Conservation (phyloP, 1,284 basidiomycete genomes). For the Ceratorhiza oryzae-sativae region DNA sequence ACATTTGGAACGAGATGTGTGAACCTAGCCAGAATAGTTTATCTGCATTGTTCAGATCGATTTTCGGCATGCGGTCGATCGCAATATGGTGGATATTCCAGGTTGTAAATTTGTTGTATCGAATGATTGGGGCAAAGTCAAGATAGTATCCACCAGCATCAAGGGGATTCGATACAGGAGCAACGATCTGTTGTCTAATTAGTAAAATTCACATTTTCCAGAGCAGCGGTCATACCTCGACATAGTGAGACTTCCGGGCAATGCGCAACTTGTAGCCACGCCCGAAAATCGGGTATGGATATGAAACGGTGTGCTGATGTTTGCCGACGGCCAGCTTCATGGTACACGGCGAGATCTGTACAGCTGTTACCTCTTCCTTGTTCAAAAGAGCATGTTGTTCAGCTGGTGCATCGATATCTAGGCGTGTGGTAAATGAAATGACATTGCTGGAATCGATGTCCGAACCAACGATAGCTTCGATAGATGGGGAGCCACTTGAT, state of each 20-base stretch:
- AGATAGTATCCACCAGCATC: background rate
- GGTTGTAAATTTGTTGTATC: background rate
- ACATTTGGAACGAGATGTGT: background rate
- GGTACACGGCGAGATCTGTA: constrained; percentile 14
- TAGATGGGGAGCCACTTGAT: too few species aligned
- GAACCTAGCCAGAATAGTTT: constrained; percentile 13
- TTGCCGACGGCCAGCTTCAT: background rate
- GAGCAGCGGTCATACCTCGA: background rate
- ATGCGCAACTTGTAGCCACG: background rate
- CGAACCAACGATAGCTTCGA: background rate
- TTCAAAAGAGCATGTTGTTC: background rate
- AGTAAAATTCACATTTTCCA: background rate
- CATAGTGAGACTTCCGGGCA: constrained; percentile 17
- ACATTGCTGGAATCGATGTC: background rate
- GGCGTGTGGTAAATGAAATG: background rate
- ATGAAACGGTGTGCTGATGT: background rate
- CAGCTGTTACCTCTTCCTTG: background rate
- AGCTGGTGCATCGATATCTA: background rate
- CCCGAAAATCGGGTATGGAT: constrained; percentile 19
- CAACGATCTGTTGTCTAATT: background rate
- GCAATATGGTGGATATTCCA: constrained; percentile 16
- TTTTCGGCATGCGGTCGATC: background rate
- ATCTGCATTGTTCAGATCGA: background rate
- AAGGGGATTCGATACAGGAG: background rate
- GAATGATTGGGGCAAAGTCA: background rate